These are phyloP conservation scores for Cytauxzoon felis DNA, from an alignment of 169 alveolate species.

Conservation along the genomic window DNA sequence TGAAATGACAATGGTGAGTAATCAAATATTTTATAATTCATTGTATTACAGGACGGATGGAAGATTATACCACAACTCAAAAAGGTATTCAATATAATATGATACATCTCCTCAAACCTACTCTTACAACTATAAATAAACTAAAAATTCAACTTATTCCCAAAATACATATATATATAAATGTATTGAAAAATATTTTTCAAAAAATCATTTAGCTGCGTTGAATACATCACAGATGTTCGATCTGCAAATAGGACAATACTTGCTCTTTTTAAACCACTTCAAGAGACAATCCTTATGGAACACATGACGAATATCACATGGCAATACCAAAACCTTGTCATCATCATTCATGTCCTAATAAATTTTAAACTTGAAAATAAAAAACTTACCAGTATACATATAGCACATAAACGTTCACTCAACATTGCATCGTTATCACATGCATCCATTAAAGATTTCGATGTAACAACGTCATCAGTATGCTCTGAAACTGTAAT, in stretches of 20 bases:
- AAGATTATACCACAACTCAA: conserved; percentile 83
- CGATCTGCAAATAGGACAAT: conserved; percentile 74
- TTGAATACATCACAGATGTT: conserved; percentile 49
- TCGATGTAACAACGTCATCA: too few relatives aligned
- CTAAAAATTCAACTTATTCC: neutral
- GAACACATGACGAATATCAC: conserved; percentile 73
- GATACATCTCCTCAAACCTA: neutral
- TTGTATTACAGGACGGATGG: conserved; percentile 87
- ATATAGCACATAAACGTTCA: conserved; percentile 33
- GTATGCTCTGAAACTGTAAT: too few relatives aligned
- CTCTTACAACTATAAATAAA: neutral
- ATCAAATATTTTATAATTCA: neutral
- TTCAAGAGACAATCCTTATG: conserved; percentile 65
- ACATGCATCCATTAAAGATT: too few relatives aligned
- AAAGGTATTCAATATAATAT: conserved; percentile 75
- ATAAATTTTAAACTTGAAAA: neutral
- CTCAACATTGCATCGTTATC: neutral
- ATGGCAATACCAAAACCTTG: conserved; percentile 67
- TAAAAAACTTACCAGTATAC: conserved; percentile 13
- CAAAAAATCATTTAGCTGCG: neutral
- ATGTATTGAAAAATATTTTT: neutral
- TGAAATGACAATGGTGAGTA: conserved; percentile 78
- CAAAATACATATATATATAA: neutral
- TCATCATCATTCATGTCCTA: conserved; percentile 60
- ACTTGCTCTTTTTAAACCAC: conserved; percentile 68